A percentile compares a stretch with the other conserved stretches of the same genome.
Conservation (phyloP, 139 green algal species). For the Nannochloris sp. region DNA sequence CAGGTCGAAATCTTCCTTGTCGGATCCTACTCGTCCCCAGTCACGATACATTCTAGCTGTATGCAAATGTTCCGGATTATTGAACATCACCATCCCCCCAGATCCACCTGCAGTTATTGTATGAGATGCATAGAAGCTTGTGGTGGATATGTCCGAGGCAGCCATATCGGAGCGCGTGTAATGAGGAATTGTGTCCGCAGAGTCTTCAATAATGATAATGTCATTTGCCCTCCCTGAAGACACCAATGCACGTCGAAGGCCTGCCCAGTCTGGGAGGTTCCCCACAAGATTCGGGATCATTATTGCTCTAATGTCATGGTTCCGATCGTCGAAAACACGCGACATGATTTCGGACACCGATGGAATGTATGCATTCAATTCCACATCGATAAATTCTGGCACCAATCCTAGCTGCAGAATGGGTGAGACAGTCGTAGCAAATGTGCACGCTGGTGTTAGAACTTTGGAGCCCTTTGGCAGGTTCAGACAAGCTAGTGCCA, state of each 20-base stretch:
- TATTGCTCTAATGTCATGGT: not conserved
- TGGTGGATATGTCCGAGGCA: not conserved
- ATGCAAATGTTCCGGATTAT: not conserved
- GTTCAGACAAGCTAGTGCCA: not conserved
- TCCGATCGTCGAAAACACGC: not conserved
- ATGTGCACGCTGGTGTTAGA: not conserved
- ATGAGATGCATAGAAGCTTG: conserved; percentile 2
- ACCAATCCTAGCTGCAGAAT: not conserved
- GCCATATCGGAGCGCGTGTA: not conserved
- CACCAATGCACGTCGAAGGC: not conserved
- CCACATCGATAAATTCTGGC: not conserved
- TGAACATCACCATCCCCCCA: not conserved
- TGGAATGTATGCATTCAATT: not conserved
- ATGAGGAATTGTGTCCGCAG: not conserved
- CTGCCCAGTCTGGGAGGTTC: not conserved
- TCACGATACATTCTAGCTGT: not conserved
- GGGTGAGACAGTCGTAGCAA: not conserved
- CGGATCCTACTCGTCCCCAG: not conserved
- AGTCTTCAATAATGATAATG: not conserved
- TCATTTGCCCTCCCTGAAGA: not conserved
- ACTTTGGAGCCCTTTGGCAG: conserved; percentile 1
- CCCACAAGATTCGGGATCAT: not conserved
- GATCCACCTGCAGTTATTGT: conserved; percentile 1
- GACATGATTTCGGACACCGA: not conserved
- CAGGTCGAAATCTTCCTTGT: not conserved